phyloP scores from a whole-genome alignment of 2,329 filamentous ascomycete species.

The Pseudogymnoascus sp. region DNA sequence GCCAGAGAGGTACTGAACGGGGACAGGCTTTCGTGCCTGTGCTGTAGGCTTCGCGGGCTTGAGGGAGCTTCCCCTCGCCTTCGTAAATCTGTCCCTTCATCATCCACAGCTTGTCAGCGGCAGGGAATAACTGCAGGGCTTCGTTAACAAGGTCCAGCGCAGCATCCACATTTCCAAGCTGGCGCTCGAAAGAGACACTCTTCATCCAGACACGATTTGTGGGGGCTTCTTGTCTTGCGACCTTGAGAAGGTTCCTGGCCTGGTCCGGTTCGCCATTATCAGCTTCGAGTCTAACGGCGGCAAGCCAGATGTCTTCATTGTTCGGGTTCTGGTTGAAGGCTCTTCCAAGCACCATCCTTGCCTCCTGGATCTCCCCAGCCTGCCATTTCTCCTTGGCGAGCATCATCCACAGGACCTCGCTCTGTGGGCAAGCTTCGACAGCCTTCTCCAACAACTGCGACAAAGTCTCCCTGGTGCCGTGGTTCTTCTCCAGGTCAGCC shows the following conservation, averaged over 20 bases:
- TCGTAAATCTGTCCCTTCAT: slow-evolving; percentile 98
- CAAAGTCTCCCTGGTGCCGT: slow-evolving; percentile 75
- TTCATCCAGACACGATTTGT: slow-evolving; percentile 98
- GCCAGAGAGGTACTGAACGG: slow-evolving; percentile 78
- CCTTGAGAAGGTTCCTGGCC: slow-evolving; percentile 72
- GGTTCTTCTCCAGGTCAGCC: slow-evolving; percentile 82
- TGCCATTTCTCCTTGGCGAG: slow-evolving; percentile 93
- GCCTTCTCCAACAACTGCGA: slow-evolving; percentile 86
- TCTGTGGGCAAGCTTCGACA: slow-evolving; percentile 85
- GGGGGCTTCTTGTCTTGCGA: slow-evolving; percentile 79
- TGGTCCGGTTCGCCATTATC: slow-evolving; percentile 78
- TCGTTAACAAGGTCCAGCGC: slow-evolving; percentile 84
- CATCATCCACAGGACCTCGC: slow-evolving; percentile 91
- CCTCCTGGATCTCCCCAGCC: slow-evolving; percentile 77
- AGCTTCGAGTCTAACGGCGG: slow-evolving; percentile 91
- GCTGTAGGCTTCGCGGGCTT: slow-evolving; percentile 83
- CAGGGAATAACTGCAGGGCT: slow-evolving; percentile 78
- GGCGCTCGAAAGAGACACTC: slow-evolving; percentile 85
- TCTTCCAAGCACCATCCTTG: slow-evolving; percentile 73
- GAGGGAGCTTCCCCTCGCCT: slow-evolving; percentile 65
- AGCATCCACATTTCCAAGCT: slow-evolving; percentile 68
- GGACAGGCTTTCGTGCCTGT: slow-evolving; percentile 83
- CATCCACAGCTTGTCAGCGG: slow-evolving; percentile 89
- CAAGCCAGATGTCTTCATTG: slow-evolving; percentile 96
- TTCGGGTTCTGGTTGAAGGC: slow-evolving; percentile 94